Evolutionary conservation across 768 basidiomycete species (phyloP), one percentile per base, ranked within the genome.

Genomic region (Neoboletus magnificus): DNA sequence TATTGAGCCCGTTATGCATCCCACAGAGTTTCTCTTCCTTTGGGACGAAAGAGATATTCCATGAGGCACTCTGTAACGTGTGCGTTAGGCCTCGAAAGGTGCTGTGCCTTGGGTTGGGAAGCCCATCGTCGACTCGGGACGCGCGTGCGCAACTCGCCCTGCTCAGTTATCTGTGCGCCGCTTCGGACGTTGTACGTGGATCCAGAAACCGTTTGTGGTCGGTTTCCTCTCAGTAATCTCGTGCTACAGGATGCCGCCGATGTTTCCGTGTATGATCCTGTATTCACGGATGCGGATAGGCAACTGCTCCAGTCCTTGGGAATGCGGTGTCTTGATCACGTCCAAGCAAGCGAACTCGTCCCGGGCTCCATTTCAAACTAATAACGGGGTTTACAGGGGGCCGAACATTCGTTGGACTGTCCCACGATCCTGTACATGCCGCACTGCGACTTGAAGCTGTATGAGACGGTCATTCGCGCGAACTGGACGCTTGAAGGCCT

Each of bases 401-500:
- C 68, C 23, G 67, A 66, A 50, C 68, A 77, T 54, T 52, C 55
- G 16, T 35, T 74, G 45, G 57, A 61, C 27, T 48, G 59, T 52
- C 82, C 84, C 59, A 88, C 86, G 45, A 74, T 91, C 52, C 74
- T 85, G 51, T 89, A 82, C 72, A 89, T 90, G 87, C 89, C 87
- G 22, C 89, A 91, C 69, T 90, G 89, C 66, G 86, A 88, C 64
- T 65, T 86, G 69, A 78, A 77, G 57, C 76, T 91, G 27, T 88
- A 90, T 67, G 87, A 91, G 65, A 76, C 72, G 59, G 64, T 89
- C 43, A 70, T 91, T 52, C 76, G 77, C 54, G 77, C 77, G 13
- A 89, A 89, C 66, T 87, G 85, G 84, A 71, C 74, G 44, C 64
- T 55, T 29, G 74, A 74, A 29, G 71, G 71, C 22, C 69, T 89